Conservation (phyloP, 108 stramenopile species). For the Cyclotella baltica region DNA sequence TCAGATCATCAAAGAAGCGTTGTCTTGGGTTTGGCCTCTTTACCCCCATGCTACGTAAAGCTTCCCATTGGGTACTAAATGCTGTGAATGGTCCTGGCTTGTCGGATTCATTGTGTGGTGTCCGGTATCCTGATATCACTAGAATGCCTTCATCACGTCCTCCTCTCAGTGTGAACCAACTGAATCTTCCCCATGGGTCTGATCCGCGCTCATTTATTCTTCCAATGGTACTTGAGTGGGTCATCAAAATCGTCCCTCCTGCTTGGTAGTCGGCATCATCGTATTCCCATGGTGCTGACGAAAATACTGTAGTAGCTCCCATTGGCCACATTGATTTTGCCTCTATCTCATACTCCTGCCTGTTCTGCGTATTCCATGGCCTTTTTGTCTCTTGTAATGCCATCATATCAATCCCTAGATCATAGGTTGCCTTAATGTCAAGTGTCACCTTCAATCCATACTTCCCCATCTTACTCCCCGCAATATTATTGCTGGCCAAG, state of each 20-base stretch:
- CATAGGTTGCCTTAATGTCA: neutral
- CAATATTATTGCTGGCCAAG: neutral
- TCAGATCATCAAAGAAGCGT: neutral
- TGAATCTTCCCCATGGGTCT: conserved; percentile 11
- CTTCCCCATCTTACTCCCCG: neutral
- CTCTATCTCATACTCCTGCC: neutral
- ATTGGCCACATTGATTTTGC: neutral
- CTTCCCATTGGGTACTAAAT: neutral
- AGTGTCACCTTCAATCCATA: neutral
- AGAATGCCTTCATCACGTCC: conserved; percentile 22
- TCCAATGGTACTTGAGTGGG: neutral
- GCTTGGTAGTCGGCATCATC: neutral
- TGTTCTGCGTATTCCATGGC: neutral
- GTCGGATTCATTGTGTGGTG: neutral
- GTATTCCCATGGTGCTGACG: neutral
- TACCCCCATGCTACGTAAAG: neutral
- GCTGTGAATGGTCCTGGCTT: neutral
- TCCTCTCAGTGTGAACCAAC: conserved; percentile 1
- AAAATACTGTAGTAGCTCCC: neutral
- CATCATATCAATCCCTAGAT: neutral
- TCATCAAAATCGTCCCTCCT: neutral
- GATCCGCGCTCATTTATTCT: neutral
- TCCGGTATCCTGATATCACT: conserved; percentile 2
- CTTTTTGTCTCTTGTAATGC: neutral
- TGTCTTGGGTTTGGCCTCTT: neutral